Base-by-base conservation (phyloP, 2,329 filamentous ascomycete genomes). In the Clonostachys rhizophaga region DNA sequence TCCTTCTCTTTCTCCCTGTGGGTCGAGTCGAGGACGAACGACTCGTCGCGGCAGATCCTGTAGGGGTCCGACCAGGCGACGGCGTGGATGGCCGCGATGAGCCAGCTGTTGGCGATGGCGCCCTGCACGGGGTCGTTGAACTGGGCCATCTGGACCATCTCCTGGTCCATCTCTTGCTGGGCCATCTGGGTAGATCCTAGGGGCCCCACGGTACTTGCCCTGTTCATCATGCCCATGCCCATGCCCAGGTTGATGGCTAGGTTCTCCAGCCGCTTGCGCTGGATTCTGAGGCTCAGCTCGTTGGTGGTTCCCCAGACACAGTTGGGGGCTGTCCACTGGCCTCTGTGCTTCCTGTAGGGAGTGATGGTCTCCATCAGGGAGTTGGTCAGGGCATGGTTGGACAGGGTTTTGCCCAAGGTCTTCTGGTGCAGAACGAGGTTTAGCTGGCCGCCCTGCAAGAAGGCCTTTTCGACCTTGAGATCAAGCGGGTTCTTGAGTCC, bases 111-210 rank as follows among this genome's bases (percentile, higher is more conserved):
- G 52, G 54, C 60, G 16, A 57, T 52, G 37, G 67, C 68, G 40
- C 70, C 70, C 61, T 73, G 70, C 10, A 64, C 62, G 6, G 70
- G 70, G 53, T 72, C 67, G 50, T 69, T 67, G 49, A 71, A 72
- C 50, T 49, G 54, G 50, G 56, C 52, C 34, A 51, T 14, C 9
- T 49, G 54, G 47, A 47, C 46, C 42, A 47, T 48, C 40, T 51
- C 36, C n/a, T 55, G 54, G 14, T 54, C 52, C 18, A 63, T 54
- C 41, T 52, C 49, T 50, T 63, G 60, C 11, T 54, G 56, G 43
- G 58, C 52, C 18, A 66, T 57, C 4, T 30, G 8, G 24, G 24
- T 30, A 30, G 24, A 30, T 30, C 24, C 24, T 3, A 30, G 9
- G 24, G 24, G 24, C 1, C 24, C 24, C 24, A 30, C 24, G 24